Evolutionary conservation across 2,329 filamentous ascomycete species (phyloP), one percentile per base, ranked within the genome.

Genomic region (Nemania diffusa): DNA sequence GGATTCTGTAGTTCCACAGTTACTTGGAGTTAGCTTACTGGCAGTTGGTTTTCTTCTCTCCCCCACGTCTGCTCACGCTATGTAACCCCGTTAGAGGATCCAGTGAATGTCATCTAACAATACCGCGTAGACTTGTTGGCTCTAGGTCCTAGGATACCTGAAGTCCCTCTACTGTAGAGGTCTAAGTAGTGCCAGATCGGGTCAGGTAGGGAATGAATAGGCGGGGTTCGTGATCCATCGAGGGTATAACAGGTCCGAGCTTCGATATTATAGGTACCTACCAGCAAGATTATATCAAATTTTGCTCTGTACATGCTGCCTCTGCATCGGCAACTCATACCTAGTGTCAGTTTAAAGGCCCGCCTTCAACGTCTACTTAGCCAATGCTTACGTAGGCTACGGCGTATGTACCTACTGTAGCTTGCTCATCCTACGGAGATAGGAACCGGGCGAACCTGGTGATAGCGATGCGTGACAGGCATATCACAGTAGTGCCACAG

Each of bases 261-360:
- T 48, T 44, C n/a, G 40, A 44, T 44, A 20, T 44, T 44, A 44
- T 44, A 44, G 40, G 40, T 44, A 44, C 40, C 40, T 44, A 44
- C n/a, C 8, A 44, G 17, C 40, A n/a, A 44, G 17, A 20, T 20
- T 3, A 44, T 44, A 44, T 44, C 40, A 44, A 17, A 44, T 44
- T 44, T 44, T 17, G n/a, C n/a, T 20, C 20, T 6, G n/a, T 8
- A 17, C 40, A 6, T 17, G 17, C 40, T 44, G 7, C 17, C 40
- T 44, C 40, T 8, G 8, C 4, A 44, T 44, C 5, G 4, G 8
- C 20, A 44, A n/a, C n/a, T n/a, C n/a, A n/a, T n/a, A n/a, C n/a
- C n/a, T n/a, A n/a, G n/a, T n/a, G 8, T n/a, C n/a, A 44, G 40
- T 44, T 17, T 6, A 44, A 5, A 44, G 40, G 17, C 17, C 40